phyloP scores from a whole-genome alignment of 805 yeast species.

The fission yeast (Schizosaccharomyces pombe) region DNA sequence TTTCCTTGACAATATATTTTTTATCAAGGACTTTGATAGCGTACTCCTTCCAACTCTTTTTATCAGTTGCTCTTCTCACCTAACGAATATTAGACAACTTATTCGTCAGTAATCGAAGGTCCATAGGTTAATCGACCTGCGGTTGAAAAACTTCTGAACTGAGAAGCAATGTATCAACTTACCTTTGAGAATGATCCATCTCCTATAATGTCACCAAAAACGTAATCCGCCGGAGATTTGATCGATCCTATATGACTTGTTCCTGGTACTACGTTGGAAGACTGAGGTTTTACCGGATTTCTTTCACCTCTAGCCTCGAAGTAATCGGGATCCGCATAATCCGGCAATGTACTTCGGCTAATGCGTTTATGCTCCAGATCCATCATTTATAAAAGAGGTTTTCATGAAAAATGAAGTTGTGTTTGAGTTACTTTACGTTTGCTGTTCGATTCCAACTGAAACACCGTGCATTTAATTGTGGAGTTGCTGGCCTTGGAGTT shows the following conservation, averaged over 20 bases:
- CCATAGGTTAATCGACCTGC: background rate
- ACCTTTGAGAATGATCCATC: constrained; percentile 2
- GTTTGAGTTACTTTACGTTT: too few species aligned
- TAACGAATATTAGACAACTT: background rate
- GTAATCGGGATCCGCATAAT: background rate
- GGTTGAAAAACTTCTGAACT: too few species aligned
- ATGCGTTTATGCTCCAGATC: background rate
- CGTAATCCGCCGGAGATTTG: background rate
- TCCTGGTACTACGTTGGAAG: background rate
- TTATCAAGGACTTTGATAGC: constrained; percentile 85
- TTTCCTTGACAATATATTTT: constrained; percentile 79
- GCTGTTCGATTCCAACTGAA: too few species aligned
- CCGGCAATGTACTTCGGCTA: background rate
- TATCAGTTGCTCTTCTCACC: constrained; percentile 38
- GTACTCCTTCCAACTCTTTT: constrained; percentile 47
- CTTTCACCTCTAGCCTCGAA: background rate
- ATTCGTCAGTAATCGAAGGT: background rate
- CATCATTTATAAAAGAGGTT: too few species aligned
- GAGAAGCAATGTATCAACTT: too few species aligned
- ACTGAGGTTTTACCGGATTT: background rate
- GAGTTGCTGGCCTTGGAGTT: too few species aligned
- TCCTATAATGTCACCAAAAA: background rate
- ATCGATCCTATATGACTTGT: background rate
- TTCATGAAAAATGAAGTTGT: too few species aligned
- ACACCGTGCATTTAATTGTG: too few species aligned